Base-by-base conservation (phyloP, 2,329 filamentous ascomycete species). In the Drechslerella stenobrocha region DNA sequence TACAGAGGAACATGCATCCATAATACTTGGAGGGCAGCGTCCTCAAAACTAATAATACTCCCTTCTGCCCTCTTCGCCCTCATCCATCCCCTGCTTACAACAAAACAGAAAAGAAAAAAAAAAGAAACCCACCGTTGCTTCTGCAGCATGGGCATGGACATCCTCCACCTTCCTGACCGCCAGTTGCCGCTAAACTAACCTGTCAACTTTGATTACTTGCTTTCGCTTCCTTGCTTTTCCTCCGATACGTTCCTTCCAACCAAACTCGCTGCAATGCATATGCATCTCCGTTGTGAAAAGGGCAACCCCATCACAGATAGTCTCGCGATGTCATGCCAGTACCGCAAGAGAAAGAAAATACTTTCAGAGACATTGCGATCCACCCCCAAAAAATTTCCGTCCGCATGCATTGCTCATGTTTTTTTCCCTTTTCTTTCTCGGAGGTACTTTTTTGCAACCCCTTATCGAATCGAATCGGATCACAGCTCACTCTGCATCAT, bases 251-350 rank as follows among this genome's bases (percentile, higher is more conserved):
- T 20, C 4, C 37, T 37, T n/a, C 3, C n/a, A 13, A 42, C 9
- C 23, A n/a, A n/a, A 11, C 24, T 8, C 42, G 23, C 50, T 64
- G 52, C 26, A 55, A 58, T 65, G 60, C 44, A 47, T 47, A 47
- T 47, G 44, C 60, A 65, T 42, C 35, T 57, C 52, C 60, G 60
- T 65, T 65, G 52, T 47, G 37, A 46, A 24, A 37, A 15, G 44
- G 26, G 26, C 26, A 47, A 30, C 44, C 23, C 22, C 26, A 47
- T 47, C 44, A 47, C 22, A 22, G 44, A 47, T 11, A 47, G 9
- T 30, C 23, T 47, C 44, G 37, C 37, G 37, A 42, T 42, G 37
- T 20, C 37, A 42, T 42, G 37, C 37, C 37, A 3, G 13, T 28
- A 30, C 5, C 30, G 22, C 7, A 22, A 37, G 37, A 37, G 37